phyloP scores from a whole-genome alignment of 2,329 filamentous ascomycete genomes.

The Diaporthe ilicicola region DNA sequence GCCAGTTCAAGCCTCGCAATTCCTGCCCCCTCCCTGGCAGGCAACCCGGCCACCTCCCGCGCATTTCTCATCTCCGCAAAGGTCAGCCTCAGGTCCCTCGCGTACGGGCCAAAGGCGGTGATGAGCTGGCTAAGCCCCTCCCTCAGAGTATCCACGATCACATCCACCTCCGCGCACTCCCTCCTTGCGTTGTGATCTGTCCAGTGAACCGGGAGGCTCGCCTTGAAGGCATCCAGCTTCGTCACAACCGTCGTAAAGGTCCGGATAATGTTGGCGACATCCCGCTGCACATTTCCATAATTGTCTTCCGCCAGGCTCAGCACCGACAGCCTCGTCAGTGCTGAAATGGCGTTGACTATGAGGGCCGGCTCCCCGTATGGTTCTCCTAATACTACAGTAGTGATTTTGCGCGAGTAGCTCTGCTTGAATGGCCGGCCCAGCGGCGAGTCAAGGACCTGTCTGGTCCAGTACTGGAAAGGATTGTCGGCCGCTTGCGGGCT shows the following conservation, averaged over 20 bases:
- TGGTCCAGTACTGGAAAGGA: conserved; percentile 56
- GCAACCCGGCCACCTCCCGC: conserved; percentile 63
- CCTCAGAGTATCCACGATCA: conserved; percentile 71
- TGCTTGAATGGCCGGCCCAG: conserved; percentile 76
- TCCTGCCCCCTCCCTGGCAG: conserved; percentile 5
- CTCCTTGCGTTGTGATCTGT: conserved; percentile 72
- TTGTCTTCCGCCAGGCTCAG: conserved; percentile 81
- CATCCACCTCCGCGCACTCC: conserved; percentile 73
- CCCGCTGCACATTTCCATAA: conserved; percentile 85
- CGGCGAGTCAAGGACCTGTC: conserved; percentile 58
- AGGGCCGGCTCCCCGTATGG: conserved; percentile 76
- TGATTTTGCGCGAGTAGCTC: conserved; percentile 71
- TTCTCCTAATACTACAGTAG: conserved; percentile 74
- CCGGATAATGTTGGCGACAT: conserved; percentile 78
- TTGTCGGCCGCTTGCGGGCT: conserved; percentile 58
- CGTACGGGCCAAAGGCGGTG: conserved; percentile 77
- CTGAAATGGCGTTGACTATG: conserved; percentile 76
- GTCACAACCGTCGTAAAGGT: conserved; percentile 74
- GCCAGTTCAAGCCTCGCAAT: conserved; percentile 37
- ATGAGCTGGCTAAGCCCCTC: conserved; percentile 72
- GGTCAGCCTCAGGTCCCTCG: conserved; percentile 73
- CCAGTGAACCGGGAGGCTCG: conserved; percentile 73
- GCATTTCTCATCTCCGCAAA: conserved; percentile 77
- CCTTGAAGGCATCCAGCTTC: conserved; percentile 74
- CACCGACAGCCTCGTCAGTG: conserved; percentile 74